Percentiles rank a stretch among this genome's conserved stretches.
Evolutionary conservation across 257 asterid genomes (phyloP).

Genomic region (Solanum etuberosum): DNA sequence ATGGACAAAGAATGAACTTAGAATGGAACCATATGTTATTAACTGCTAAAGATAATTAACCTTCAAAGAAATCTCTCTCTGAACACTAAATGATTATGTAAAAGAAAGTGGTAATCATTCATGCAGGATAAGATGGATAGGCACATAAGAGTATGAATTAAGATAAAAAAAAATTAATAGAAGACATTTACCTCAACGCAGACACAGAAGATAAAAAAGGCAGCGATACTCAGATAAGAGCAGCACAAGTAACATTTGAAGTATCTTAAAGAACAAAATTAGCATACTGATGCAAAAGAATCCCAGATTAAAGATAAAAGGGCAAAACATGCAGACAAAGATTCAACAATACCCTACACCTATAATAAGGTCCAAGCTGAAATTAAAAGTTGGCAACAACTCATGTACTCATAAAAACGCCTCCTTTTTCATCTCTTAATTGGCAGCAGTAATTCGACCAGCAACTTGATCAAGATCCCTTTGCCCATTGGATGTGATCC

Average conservation of each 20-base stretch:
- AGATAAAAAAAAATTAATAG: too few species aligned
- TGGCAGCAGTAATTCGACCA: slow-evolving; percentile 54
- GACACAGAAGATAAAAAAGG: not conserved
- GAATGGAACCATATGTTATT: not conserved
- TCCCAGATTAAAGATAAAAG: not conserved
- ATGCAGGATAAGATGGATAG: not conserved
- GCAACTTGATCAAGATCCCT: slow-evolving; percentile 94
- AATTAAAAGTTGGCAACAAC: not conserved
- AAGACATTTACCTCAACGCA: not conserved
- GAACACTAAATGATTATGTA: not conserved
- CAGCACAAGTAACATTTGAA: not conserved
- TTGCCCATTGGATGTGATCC: slow-evolving; percentile 76
- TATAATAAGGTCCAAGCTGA: slow-evolving; percentile 1
- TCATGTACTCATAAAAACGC: not conserved
- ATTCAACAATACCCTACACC: slow-evolving; percentile 1
- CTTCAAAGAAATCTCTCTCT: too few species aligned
- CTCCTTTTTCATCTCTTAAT: not conserved
- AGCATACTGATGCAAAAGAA: not conserved
- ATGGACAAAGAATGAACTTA: too few species aligned
- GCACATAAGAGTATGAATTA: too few species aligned
- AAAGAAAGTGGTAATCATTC: not conserved
- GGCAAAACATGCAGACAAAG: not conserved
- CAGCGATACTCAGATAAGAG: not conserved
- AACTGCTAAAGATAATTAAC: not conserved
- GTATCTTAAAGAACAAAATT: not conserved